A percentile compares a stretch with the other conserved stretches of the same genome.
phyloP scores from a whole-genome alignment of 331 rosid genomes.

The Acacia pycnantha region DNA sequence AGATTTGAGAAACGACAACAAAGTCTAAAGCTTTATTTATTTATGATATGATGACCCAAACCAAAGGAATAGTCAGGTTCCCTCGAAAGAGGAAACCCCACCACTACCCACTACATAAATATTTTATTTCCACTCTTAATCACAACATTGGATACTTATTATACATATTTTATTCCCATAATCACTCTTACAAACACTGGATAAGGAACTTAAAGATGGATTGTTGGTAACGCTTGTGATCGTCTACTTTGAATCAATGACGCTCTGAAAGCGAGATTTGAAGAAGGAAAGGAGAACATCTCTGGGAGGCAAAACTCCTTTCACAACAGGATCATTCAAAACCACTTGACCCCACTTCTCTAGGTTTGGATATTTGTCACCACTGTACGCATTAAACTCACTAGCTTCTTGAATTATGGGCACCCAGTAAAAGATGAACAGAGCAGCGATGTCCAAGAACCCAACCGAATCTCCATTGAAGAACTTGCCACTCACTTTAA shows the following conservation, averaged over 20 bases:
- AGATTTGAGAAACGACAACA: too few relatives aligned
- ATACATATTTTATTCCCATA: background rate
- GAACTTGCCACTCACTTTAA: constrained; percentile 46
- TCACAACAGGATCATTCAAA: background rate
- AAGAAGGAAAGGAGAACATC: constrained; percentile 20
- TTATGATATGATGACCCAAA: too few relatives aligned
- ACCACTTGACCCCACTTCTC: constrained; percentile 36
- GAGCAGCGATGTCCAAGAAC: constrained; percentile 49
- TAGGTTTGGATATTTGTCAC: constrained; percentile 34
- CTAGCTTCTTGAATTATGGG: background rate
- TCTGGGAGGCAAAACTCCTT: constrained; percentile 33
- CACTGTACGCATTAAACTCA: background rate
- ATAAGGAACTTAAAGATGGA: background rate
- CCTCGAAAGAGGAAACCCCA: too few relatives aligned
- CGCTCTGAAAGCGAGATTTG: background rate
- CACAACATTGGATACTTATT: too few relatives aligned
- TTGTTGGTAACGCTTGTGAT: background rate
- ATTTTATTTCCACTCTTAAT: too few relatives aligned
- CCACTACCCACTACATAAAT: too few relatives aligned
- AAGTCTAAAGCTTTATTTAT: too few relatives aligned
- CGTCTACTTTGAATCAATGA: background rate
- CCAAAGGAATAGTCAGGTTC: too few relatives aligned
- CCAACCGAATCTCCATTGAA: constrained; percentile 63
- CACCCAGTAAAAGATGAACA: background rate
- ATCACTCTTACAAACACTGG: background rate